Percentiles rank a stretch among this genome's conserved stretches.
Conservation (phyloP, 345 rosid genomes). For the Salix udensis region DNA sequence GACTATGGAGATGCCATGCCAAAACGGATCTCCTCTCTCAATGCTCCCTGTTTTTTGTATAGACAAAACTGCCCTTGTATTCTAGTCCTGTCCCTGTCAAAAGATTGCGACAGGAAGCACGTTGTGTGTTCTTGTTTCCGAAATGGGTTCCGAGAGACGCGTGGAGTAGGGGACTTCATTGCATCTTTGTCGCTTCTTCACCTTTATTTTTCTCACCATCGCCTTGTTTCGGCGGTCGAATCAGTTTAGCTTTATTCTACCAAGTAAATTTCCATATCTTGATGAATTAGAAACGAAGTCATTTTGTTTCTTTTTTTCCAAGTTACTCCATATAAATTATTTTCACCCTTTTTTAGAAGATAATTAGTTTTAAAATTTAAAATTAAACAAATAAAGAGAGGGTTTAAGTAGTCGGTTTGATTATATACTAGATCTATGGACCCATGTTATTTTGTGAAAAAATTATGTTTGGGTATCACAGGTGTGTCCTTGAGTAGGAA, state of each 20-base stretch:
- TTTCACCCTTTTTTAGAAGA: too few species aligned
- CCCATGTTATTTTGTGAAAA: too few species aligned
- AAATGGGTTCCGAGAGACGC: not conserved
- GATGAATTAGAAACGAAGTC: too few species aligned
- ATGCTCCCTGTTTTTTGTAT: not conserved
- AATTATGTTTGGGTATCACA: too few species aligned
- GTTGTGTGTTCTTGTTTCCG: not conserved
- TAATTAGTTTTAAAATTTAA: too few species aligned
- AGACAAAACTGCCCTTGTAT: slow-evolving; percentile 4
- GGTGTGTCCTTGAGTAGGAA: too few species aligned
- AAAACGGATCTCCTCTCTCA: not conserved
- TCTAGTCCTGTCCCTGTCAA: slow-evolving; percentile 16
- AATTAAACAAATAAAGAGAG: too few species aligned
- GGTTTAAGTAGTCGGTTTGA: too few species aligned
- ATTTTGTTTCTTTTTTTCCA: too few species aligned
- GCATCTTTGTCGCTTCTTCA: not conserved
- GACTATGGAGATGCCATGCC: not conserved
- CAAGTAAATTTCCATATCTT: not conserved
- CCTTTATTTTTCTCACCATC: not conserved
- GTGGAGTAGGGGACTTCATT: not conserved
- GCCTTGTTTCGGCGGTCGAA: not conserved
- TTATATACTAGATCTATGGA: too few species aligned
- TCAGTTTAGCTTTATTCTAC: not conserved
- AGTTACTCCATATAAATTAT: too few species aligned
- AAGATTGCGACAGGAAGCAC: slow-evolving; percentile 5